These are phyloP conservation scores for Anastatica hierochuntica DNA, from an alignment of 345 rosid genomes.

Conservation along the genomic window DNA sequence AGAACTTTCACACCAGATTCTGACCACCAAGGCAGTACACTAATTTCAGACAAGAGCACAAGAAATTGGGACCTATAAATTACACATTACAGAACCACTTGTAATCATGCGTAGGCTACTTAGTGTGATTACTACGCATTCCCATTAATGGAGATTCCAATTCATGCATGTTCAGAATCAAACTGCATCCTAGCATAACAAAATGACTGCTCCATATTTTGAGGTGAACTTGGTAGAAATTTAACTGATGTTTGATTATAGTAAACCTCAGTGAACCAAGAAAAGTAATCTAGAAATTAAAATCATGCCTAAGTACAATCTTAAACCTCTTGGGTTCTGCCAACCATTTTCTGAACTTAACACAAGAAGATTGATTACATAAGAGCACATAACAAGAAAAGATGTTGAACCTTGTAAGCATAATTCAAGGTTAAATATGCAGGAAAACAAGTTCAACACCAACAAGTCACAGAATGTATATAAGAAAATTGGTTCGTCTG, in stretches of 20 bases:
- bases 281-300: conserved; percentile 1
- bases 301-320: background rate
- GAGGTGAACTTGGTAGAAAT: too few relatives aligned
- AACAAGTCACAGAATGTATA: background rate
- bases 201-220: too few relatives aligned
- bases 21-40: background rate
- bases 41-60: background rate
- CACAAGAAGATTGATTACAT: too few relatives aligned
- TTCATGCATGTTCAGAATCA: too few relatives aligned
- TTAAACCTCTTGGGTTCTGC: conserved; percentile 1
- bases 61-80: background rate
- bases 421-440: too few relatives aligned
- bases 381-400: too few relatives aligned
- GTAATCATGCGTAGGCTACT: conserved; percentile 6
- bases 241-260: too few relatives aligned
- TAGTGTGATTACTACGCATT: background rate
- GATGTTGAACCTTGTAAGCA: too few relatives aligned
- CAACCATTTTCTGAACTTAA: background rate
- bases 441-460: background rate
- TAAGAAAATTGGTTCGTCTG: too few relatives aligned
- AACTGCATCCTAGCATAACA: too few relatives aligned
- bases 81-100: conserved; percentile 5
- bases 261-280: background rate
- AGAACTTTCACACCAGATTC: background rate
- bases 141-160: background rate